Percentiles rank a stretch among this genome's conserved stretches.
Evolutionary conservation across 306 rosid genomes (phyloP).

Genomic region (Vigna reflexopilosa): DNA sequence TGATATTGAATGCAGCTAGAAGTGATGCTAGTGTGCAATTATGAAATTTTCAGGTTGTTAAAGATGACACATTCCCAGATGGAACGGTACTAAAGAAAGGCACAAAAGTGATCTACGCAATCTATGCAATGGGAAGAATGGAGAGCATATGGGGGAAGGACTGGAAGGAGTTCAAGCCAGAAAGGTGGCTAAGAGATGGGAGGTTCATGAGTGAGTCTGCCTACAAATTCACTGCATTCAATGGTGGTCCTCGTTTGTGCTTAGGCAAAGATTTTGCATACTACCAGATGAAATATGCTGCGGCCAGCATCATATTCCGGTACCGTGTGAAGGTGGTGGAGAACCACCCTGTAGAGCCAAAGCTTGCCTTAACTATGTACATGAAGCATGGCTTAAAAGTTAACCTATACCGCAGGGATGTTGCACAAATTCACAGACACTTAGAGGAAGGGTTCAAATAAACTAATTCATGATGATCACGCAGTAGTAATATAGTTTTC

Average conservation of each 20-base stretch:
- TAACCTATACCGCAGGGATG: slow-evolving; percentile 52
- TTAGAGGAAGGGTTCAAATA: background rate
- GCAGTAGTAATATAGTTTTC: background rate
- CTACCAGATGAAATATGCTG: slow-evolving; percentile 87
- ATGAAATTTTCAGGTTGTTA: slow-evolving; percentile 57
- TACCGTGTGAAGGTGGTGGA: slow-evolving; percentile 68
- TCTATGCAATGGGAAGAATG: slow-evolving; percentile 89
- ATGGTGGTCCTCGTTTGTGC: slow-evolving; percentile 93
- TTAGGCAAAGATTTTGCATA: slow-evolving; percentile 93
- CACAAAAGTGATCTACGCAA: slow-evolving; percentile 81
- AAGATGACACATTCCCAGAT: slow-evolving; percentile 79
- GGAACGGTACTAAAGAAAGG: slow-evolving; percentile 79
- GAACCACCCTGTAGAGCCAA: slow-evolving; percentile 72
- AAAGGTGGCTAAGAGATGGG: slow-evolving; percentile 85
- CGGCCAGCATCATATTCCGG: slow-evolving; percentile 69
- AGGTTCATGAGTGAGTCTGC: slow-evolving; percentile 80
- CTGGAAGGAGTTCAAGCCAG: slow-evolving; percentile 78
- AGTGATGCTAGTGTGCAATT: background rate
- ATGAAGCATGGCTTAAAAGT: slow-evolving; percentile 84
- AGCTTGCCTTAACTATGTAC: slow-evolving; percentile 86
- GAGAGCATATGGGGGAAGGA: slow-evolving; percentile 87
- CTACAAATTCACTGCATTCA: slow-evolving; percentile 88
- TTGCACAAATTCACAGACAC: slow-evolving; percentile 46
- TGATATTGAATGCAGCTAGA: slow-evolving; percentile 29
- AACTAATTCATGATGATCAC: background rate